Base-by-base conservation (phyloP, 371 early-diverging fungal species). In the Batkoa obscura region DNA sequence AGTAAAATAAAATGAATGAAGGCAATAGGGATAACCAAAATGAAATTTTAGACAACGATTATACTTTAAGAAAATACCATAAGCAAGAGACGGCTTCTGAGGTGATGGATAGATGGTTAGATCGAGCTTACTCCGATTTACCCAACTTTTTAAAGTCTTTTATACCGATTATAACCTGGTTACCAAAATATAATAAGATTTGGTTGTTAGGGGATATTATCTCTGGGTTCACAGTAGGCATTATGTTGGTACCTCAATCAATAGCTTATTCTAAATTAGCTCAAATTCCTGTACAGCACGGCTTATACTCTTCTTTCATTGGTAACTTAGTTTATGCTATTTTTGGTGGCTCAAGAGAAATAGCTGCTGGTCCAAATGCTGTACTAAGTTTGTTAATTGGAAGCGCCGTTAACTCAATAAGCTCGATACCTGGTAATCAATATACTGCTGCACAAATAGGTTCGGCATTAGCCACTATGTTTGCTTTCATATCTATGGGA, bases 341-440 rank as follows among this genome's bases (percentile, higher is more conserved):
- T 55, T 76, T 88, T 61, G 88, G 85, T n/a, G 88, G 90, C 0
- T 78, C 84, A 34, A 85, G 87, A 64, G 90, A 88, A 57, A 74
- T 86, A 39, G 86, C 86, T n/a, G 81, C 88, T 48, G 90, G 93
- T 17, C 80, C 89, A 1, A 87, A 86, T 3, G 87, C 93, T 17
- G 88, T 92, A 41, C 74, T 82, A 48, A 84, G 87, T 17, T 71
- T 84, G 37, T 60, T 86, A 52, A 72, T 82, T 13, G 65, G 81
- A 37, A 81, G 87, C 58, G 68, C 38, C n/a, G 53, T 52, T 12
- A 12, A 23, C 10, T 58, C 84, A n/a, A 64, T 78, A 38, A 78
- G 79, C 10, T 76, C 85, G 10, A 6, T 33, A 6, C 31, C 8
- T 12, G 3, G 10, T 34, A 15, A 38, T 30, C 2, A n/a, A 3